Evolutionary conservation across 1,284 basidiomycete species (phyloP).

Genomic region (Cryptococcus sp.): DNA sequence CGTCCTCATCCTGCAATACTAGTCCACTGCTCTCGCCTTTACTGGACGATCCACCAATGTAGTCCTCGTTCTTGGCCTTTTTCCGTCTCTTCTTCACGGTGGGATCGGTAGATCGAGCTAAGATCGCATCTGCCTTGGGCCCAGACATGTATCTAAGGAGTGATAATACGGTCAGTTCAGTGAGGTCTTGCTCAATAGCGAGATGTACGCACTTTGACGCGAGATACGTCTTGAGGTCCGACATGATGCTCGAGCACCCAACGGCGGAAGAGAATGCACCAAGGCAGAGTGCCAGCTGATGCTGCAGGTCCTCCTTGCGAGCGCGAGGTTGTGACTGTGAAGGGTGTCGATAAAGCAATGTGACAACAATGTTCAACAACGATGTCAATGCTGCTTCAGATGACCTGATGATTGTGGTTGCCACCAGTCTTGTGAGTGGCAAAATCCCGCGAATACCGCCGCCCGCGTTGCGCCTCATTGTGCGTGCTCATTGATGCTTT

Average conservation of each 20-base stretch:
- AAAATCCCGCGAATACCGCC: slow-evolving; percentile 3
- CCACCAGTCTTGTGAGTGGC: not conserved
- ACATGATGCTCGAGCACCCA: slow-evolving; percentile 25
- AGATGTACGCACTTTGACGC: slow-evolving; percentile 53
- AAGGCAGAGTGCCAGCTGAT: too few relatives aligned
- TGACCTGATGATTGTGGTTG: not conserved
- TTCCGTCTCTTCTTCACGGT: slow-evolving; percentile 63
- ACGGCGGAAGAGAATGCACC: too few relatives aligned
- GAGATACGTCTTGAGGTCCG: slow-evolving; percentile 58
- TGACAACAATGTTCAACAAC: too few relatives aligned
- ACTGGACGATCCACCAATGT: slow-evolving; percentile 45
- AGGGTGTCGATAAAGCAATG: too few relatives aligned
- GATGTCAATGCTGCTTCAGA: too few relatives aligned
- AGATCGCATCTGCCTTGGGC: slow-evolving; percentile 92
- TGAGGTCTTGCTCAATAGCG: not conserved
- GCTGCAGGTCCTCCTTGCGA: too few relatives aligned
- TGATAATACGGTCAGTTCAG: slow-evolving; percentile 8
- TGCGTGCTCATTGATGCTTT: too few relatives aligned
- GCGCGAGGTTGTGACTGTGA: too few relatives aligned
- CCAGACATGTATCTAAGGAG: slow-evolving; percentile 83
- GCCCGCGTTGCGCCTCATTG: not conserved
- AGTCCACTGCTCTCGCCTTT: slow-evolving; percentile 32
- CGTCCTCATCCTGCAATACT: slow-evolving; percentile 54
- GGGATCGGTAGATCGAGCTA: slow-evolving; percentile 65
- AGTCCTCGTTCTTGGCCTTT: slow-evolving; percentile 66